Evolutionary conservation across 176 grass and related monocot species (phyloP).

Genomic region (Ensete glaucum): DNA sequence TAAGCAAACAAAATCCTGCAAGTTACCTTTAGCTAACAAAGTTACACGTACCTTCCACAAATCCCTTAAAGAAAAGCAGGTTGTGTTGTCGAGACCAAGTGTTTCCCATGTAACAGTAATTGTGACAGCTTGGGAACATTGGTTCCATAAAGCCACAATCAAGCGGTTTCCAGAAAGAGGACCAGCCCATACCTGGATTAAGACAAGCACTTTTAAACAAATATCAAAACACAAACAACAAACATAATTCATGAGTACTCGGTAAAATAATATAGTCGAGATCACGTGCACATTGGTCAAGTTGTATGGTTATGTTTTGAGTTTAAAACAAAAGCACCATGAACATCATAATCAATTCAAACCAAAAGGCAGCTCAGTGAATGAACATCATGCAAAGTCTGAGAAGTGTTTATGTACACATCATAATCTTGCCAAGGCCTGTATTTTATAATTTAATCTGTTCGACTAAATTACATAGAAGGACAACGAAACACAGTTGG

Average conservation of each 20-base stretch:
- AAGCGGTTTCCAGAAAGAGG: slow-evolving; percentile 59
- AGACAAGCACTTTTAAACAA: slow-evolving; percentile 7
- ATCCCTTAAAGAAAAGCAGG: slow-evolving; percentile 60
- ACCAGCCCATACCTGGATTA: slow-evolving; percentile 77
- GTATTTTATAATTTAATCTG: too few species aligned
- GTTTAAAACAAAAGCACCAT: background rate
- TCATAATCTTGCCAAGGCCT: too few species aligned
- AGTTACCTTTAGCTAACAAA: slow-evolving; percentile 1
- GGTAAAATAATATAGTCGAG: too few species aligned
- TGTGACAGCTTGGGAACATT: slow-evolving; percentile 50
- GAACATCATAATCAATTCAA: background rate
- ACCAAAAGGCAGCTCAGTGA: background rate
- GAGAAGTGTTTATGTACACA: too few species aligned
- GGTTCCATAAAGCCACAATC: slow-evolving; percentile 68
- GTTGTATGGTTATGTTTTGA: background rate
- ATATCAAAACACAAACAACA: background rate
- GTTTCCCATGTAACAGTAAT: slow-evolving; percentile 44
- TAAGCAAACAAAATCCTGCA: slow-evolving; percentile 12
- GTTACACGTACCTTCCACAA: slow-evolving; percentile 50
- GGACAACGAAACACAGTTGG: too few species aligned
- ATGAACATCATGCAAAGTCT: too few species aligned
- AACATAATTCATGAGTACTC: background rate
- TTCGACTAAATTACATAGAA: too few species aligned
- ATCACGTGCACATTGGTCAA: too few species aligned
- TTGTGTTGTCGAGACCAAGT: slow-evolving; percentile 46